Conservation (phyloP, 257 asterid genomes). For the Solanum ahanhuiri region DNA sequence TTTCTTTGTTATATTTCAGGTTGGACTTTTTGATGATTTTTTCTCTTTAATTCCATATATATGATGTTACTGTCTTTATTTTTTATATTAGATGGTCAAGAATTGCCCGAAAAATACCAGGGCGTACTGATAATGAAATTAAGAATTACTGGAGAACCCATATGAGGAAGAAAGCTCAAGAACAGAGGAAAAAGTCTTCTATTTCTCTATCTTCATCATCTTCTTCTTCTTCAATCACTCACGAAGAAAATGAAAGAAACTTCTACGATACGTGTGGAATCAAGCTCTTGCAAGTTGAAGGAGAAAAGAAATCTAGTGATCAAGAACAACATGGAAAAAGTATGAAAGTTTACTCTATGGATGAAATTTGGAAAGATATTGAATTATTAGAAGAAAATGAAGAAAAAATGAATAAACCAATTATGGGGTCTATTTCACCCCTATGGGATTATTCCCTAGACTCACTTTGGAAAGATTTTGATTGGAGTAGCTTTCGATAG, state of each 20-base stretch:
- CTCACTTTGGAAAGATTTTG: constrained; percentile 31
- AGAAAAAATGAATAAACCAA: constrained; percentile 5
- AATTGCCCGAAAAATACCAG: constrained; percentile 81
- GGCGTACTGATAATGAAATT: constrained; percentile 91
- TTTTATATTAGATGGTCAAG: constrained; percentile 64
- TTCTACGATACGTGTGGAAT: constrained; percentile 63
- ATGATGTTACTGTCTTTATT: neutral
- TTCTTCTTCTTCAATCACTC: constrained; percentile 14
- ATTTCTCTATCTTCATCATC: constrained; percentile 28
- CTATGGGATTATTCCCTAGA: constrained; percentile 47
- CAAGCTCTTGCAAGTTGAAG: neutral
- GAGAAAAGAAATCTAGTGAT: constrained; percentile 7
- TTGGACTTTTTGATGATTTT: neutral
- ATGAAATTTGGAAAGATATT: constrained; percentile 84
- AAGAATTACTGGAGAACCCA: constrained; percentile 93
- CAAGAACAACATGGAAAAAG: constrained; percentile 17
- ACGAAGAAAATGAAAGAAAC: constrained; percentile 25
- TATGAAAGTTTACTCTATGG: constrained; percentile 45
- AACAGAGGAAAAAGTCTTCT: constrained; percentile 39
- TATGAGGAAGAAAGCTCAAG: constrained; percentile 83
- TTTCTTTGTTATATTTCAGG: neutral
- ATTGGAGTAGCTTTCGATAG: neutral
- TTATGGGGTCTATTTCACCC: constrained; percentile 27
- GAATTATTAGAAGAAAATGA: constrained; percentile 37
- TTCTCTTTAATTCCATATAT: neutral